Conservation (phyloP, 2,329 filamentous ascomycete species). For the Exophiala viscosa region DNA sequence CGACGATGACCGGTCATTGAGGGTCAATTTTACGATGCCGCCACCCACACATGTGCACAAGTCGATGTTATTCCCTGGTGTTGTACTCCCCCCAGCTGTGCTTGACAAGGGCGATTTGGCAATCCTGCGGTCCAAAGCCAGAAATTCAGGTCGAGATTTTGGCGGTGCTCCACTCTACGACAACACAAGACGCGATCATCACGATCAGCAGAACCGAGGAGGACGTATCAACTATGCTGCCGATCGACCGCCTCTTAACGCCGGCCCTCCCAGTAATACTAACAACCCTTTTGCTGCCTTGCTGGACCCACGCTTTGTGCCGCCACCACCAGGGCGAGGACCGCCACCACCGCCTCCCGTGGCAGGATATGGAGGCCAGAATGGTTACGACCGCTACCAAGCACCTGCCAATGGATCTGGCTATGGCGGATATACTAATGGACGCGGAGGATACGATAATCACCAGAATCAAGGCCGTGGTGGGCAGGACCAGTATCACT, state of each 20-base stretch:
- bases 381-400: constrained; percentile 26
- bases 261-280: constrained; percentile 9
- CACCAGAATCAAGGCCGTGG: constrained; percentile 31
- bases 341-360: constrained; percentile 33
- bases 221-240: constrained; percentile 54
- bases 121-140: constrained; percentile 62
- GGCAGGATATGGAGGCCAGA: constrained; percentile 28
- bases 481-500: constrained; percentile 19
- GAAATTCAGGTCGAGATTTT: constrained; percentile 63
- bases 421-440: constrained; percentile 15
- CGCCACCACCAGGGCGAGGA: constrained; percentile 37
- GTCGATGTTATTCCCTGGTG: constrained; percentile 86
- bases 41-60: constrained; percentile 71
- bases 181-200: constrained; percentile 36
- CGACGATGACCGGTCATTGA: constrained; percentile 83
- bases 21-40: constrained; percentile 83
- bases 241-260: constrained; percentile 27
- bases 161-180: constrained; percentile 63
- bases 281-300: constrained; percentile 48
- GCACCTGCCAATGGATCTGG: constrained; percentile 2
- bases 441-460: constrained; percentile 25
- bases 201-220: constrained; percentile 25
- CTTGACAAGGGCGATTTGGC: constrained; percentile 75
- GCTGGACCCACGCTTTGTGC: constrained; percentile 42
- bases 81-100: constrained; percentile 66